Evolutionary conservation across 306 rosid genomes (phyloP).

Genomic region (Glycine tomentella): DNA sequence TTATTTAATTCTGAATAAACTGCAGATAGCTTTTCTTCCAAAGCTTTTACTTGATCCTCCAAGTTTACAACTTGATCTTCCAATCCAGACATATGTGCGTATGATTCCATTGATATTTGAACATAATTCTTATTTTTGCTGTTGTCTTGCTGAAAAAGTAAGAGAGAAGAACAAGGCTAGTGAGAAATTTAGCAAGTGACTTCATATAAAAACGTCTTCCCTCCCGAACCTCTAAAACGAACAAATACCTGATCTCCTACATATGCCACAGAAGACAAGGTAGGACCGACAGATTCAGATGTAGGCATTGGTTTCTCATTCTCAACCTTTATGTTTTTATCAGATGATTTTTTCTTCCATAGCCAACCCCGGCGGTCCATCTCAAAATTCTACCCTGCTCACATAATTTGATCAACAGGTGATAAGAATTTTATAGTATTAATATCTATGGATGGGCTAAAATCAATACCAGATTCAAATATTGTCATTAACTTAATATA

Average conservation of each 20-base stretch:
- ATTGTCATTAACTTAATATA: neutral
- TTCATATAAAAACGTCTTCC: neutral
- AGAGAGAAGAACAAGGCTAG: constrained; percentile 26
- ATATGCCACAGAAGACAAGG: constrained; percentile 50
- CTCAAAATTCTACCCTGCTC: constrained; percentile 51
- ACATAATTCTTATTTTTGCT: constrained; percentile 73
- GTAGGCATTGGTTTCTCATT: constrained; percentile 61
- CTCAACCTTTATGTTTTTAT: constrained; percentile 64
- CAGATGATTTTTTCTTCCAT: constrained; percentile 89
- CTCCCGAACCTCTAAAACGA: neutral
- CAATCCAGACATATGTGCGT: constrained; percentile 68
- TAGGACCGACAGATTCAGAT: constrained; percentile 54
- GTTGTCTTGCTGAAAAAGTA: constrained; percentile 57
- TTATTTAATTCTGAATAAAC: constrained; percentile 71
- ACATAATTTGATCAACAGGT: constrained; percentile 1
- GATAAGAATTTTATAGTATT: neutral
- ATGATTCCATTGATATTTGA: constrained; percentile 89
- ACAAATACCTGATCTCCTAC: constrained; percentile 65
- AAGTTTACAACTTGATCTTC: constrained; percentile 74
- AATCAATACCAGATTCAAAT: neutral
- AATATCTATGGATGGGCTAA: neutral
- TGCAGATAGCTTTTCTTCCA: constrained; percentile 69
- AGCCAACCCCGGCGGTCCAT: constrained; percentile 96
- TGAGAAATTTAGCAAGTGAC: constrained; percentile 26
- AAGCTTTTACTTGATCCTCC: constrained; percentile 70